Conservation (phyloP, 768 basidiomycete species). For the Mrakia blollopis region DNA sequence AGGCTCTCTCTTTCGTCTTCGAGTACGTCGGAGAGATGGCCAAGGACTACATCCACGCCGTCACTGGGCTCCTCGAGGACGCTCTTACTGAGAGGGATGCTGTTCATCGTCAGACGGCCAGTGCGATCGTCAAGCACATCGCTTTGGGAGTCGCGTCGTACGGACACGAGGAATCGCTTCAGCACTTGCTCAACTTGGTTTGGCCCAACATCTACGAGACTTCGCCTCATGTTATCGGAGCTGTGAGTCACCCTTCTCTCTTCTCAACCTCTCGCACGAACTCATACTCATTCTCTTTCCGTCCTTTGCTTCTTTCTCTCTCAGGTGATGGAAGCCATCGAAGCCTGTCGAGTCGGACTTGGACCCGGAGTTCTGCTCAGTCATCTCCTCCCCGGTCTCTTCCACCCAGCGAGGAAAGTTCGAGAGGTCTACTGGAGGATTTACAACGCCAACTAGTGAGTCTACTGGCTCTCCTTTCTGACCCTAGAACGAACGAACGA, state of each 20-base stretch:
- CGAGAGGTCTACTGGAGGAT: constrained; percentile 97
- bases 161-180: constrained; percentile 96
- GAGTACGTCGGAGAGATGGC: constrained; percentile 98
- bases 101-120: constrained; percentile 95
- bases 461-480: constrained; percentile 6
- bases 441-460: constrained; percentile 62
- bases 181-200: constrained; percentile 94
- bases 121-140: constrained; percentile 96
- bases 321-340: constrained; percentile 88
- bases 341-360: constrained; percentile 92
- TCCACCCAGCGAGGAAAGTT: constrained; percentile 95
- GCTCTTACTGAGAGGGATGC: constrained; percentile 96
- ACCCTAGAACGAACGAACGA: not conserved
- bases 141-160: constrained; percentile 91
- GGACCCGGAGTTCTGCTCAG: constrained; percentile 88
- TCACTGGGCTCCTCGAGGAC: constrained; percentile 96
- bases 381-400: constrained; percentile 89
- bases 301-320: not conserved
- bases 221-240: constrained; percentile 94
- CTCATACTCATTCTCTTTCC: not conserved
- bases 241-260: not conserved
- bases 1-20: constrained; percentile 96
- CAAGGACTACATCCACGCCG: constrained; percentile 90
- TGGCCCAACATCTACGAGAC: constrained; percentile 99
- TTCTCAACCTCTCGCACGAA: not conserved